Conservation (phyloP, 352 stramenopile species). For the Pythium aristosporum region DNA sequence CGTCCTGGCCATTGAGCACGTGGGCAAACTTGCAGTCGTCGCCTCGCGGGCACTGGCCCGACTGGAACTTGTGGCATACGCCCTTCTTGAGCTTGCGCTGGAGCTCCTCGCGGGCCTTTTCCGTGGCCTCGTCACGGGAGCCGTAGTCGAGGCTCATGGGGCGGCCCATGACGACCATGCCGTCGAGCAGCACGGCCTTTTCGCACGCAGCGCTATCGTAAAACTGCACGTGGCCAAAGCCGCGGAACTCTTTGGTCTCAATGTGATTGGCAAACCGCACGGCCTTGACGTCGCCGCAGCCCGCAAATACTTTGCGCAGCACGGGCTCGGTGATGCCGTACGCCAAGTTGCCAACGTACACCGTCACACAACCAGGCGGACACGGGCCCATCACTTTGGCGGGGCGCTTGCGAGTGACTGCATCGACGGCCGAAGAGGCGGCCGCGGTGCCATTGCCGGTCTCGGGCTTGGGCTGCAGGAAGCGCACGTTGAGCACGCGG, state of each 20-base stretch:
- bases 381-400: slow-evolving; percentile 59
- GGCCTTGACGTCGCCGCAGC: slow-evolving; percentile 74
- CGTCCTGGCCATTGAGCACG: slow-evolving; percentile 25
- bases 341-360: slow-evolving; percentile 96
- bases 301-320: slow-evolving; percentile 77
- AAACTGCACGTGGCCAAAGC: slow-evolving; percentile 93
- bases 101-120: slow-evolving; percentile 67
- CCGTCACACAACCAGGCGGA: slow-evolving; percentile 85
- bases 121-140: slow-evolving; percentile 59
- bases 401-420: slow-evolving; percentile 17
- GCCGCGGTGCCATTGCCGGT: neutral
- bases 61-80: slow-evolving; percentile 44
- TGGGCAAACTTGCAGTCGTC: slow-evolving; percentile 49
- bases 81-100: slow-evolving; percentile 58
- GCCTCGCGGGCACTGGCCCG: slow-evolving; percentile 34
- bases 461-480: slow-evolving; percentile 69
- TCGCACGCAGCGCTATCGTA: slow-evolving; percentile 87
- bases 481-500: slow-evolving; percentile 78
- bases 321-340: slow-evolving; percentile 93
- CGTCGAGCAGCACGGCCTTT: slow-evolving; percentile 75
- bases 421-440: neutral
- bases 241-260: slow-evolving; percentile 82
- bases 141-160: slow-evolving; percentile 86
- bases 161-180: slow-evolving; percentile 80
- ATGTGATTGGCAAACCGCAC: slow-evolving; percentile 86